These are phyloP conservation scores for Macadamia tetraphylla DNA, from an alignment of 164 flowering plant species.

Conservation along the genomic window DNA sequence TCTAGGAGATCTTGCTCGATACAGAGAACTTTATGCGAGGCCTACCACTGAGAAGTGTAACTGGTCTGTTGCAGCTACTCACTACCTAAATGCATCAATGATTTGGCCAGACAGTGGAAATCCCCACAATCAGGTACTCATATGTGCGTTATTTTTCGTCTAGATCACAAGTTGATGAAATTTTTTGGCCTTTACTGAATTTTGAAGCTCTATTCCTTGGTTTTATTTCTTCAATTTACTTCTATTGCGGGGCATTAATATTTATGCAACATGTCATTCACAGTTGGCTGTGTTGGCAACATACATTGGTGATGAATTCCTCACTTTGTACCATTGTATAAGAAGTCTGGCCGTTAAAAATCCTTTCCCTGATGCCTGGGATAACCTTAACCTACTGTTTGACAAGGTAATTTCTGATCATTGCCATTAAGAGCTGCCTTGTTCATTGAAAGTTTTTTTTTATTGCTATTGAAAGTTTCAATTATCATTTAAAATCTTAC, in stretches of 20 bases:
- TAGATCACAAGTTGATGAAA: neutral
- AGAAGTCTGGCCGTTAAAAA: conserved; percentile 80
- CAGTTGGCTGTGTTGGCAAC: conserved; percentile 85
- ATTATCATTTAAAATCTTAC: conserved; percentile 24
- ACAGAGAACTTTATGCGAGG: conserved; percentile 52
- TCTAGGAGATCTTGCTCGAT: conserved; percentile 88
- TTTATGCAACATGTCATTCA: conserved; percentile 14
- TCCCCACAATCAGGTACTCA: conserved; percentile 84
- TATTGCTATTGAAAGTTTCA: neutral
- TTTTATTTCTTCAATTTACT: neutral
- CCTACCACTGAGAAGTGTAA: conserved; percentile 26
- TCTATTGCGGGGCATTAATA: conserved; percentile 1
- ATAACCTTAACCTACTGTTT: conserved; percentile 63
- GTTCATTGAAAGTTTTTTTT: neutral
- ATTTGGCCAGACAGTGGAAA: conserved; percentile 84
- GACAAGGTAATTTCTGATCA: conserved; percentile 46
- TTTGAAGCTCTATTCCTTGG: neutral
- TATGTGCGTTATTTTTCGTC: neutral
- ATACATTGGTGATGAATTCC: conserved; percentile 71
- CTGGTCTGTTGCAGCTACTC: conserved; percentile 65
- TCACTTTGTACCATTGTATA: conserved; percentile 71
- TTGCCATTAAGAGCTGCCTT: neutral
- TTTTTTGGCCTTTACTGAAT: neutral
- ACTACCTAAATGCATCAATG: conserved; percentile 60
- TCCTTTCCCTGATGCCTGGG: conserved; percentile 84